Conservation (phyloP, 169 alveolate genomes). For the Plasmodium chabaudi region DNA sequence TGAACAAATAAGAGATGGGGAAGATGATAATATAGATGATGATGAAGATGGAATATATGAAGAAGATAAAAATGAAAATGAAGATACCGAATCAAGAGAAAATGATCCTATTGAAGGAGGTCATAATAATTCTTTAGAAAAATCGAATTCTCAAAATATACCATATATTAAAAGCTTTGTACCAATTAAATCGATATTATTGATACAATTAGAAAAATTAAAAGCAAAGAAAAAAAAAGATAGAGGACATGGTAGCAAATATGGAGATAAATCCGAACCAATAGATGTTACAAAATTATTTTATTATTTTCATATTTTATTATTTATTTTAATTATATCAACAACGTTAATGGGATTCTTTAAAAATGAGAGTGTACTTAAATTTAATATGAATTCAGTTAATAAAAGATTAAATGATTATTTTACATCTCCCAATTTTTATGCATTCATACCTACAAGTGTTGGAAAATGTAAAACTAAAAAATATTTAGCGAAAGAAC, state of each 20-base stretch:
- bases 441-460: conserved; percentile 35
- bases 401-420: conserved; percentile 34
- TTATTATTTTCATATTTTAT: conserved; percentile 8
- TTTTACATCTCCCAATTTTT: conserved; percentile 44
- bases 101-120: not conserved
- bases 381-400: conserved; percentile 31
- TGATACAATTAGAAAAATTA: conserved; percentile 38
- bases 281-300: not conserved
- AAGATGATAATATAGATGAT: not conserved
- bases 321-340: conserved; percentile 12
- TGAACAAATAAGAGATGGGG: not conserved
- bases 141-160: too few species aligned
- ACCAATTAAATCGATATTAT: conserved; percentile 54
- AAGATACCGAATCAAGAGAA: not conserved
- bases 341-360: conserved; percentile 18
- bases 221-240: conserved; percentile 19
- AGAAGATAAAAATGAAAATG: not conserved
- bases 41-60: not conserved
- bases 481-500: conserved; percentile 57
- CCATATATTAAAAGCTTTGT: conserved; percentile 16
- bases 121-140: not conserved
- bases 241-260: not conserved
- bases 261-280: conserved; percentile 16
- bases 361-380: conserved; percentile 16
- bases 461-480: conserved; percentile 65